These are phyloP conservation scores for Grammothele lineata DNA, from an alignment of 768 basidiomycete species.

Conservation along the genomic window DNA sequence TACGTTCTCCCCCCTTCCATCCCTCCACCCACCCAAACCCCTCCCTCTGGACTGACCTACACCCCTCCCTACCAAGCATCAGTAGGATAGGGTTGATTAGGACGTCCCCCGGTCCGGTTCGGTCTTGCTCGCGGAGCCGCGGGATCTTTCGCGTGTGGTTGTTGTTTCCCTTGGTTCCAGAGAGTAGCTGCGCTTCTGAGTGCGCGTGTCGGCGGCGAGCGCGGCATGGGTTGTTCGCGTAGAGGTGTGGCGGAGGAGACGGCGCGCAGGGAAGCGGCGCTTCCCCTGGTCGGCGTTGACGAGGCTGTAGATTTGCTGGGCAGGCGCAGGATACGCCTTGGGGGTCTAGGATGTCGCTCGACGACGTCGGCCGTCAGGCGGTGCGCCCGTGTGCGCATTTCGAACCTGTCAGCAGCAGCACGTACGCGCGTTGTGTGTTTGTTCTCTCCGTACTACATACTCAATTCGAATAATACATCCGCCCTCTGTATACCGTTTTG, in stretches of 20 bases:
- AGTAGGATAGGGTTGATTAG: too few relatives aligned
- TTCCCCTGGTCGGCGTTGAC: slow-evolving; percentile 29
- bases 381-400: not conserved
- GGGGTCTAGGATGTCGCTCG: not conserved
- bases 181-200: not conserved
- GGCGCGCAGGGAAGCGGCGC: slow-evolving; percentile 36
- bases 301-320: slow-evolving; percentile 7
- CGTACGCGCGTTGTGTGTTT: slow-evolving; percentile 24
- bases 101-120: not conserved
- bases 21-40: not conserved
- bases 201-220: slow-evolving; percentile 9
- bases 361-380: too few relatives aligned
- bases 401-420: slow-evolving; percentile 13
- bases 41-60: slow-evolving; percentile 1
- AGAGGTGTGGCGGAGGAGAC: slow-evolving; percentile 21
- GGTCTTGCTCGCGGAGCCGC: too few relatives aligned
- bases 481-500: not conserved
- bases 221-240: slow-evolving; percentile 20
- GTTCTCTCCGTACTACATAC: slow-evolving; percentile 19
- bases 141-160: too few relatives aligned
- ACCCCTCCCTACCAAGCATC: not conserved
- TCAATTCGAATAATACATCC: slow-evolving; percentile 2
- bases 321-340: slow-evolving; percentile 9
- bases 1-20: slow-evolving; percentile 6
- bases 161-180: not conserved